A percentile compares a stretch with the other conserved stretches of the same genome.
Conservation (phyloP, 495 filamentous ascomycete species). For the Xylaria palmicola region DNA sequence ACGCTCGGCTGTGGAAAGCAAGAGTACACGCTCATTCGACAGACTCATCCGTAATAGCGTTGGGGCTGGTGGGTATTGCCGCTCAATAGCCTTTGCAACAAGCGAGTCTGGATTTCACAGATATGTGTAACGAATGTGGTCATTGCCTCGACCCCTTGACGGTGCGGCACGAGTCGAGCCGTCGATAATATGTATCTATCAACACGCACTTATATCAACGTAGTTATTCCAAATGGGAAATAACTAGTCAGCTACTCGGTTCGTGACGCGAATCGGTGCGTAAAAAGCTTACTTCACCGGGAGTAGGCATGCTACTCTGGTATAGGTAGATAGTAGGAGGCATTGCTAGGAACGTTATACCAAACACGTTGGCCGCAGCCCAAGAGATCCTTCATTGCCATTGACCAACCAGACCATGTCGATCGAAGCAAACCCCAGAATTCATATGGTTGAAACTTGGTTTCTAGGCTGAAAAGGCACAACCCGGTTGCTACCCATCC, state of each 20-base stretch:
- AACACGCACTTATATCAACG: too few relatives aligned
- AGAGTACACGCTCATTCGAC: neutral
- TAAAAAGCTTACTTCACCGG: neutral
- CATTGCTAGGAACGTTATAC: neutral
- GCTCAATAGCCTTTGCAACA: neutral
- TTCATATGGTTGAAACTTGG: conserved; percentile 11
- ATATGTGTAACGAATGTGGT: neutral
- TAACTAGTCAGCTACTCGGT: too few relatives aligned
- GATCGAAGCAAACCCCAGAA: neutral
- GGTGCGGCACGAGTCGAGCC: neutral
- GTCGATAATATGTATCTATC: neutral
- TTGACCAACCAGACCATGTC: conserved; percentile 7
- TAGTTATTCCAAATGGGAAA: too few relatives aligned
- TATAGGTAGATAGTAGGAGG: neutral
- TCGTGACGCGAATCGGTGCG: neutral
- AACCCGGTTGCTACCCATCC: conserved; percentile 11
- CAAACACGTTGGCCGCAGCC: neutral
- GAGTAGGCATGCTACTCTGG: neutral
- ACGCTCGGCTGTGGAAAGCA: neutral
- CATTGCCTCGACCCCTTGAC: conserved; percentile 1
- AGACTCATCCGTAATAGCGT: neutral
- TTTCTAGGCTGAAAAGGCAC: conserved; percentile 12
- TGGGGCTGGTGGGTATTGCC: conserved; percentile 2
- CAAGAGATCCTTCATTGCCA: conserved; percentile 6
- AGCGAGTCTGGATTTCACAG: conserved; percentile 3